Base-by-base conservation (phyloP, 2,329 filamentous ascomycete genomes). In the Xylaria sp. region DNA sequence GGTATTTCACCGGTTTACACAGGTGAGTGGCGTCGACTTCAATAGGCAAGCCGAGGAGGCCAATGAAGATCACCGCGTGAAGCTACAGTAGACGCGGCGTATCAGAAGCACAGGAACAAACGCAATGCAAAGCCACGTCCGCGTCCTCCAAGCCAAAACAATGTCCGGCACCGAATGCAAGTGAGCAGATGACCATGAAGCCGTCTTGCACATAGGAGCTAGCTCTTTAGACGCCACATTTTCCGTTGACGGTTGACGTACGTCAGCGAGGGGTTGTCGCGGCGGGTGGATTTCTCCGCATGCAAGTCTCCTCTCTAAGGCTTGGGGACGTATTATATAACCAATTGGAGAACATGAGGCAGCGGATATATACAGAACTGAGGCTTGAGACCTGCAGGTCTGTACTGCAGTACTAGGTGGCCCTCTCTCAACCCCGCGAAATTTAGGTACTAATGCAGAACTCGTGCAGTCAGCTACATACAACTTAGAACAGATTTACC, bases 91-190 rank as follows among this genome's bases (percentile, higher is more conserved):
- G 54, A 31, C 18, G 18, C 25, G 12, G 18, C 39, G 43, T 65
- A 64, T 31, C 28, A 28, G 5, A 23, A 18, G 23, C 20, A 56
- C 43, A 63, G 41, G 15, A 59, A 33, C 10, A n/a, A 23, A 46
- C 10, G 65, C 65, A 64, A 67, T 64, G 61, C 61, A 59, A 43
- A 60, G 65, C 60, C 61, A 67, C 60, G 60, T 65, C 54, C 39
- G 15, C 33, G 18, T 31, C 49, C 49, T 5, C 43, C 33, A 39
- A 51, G 3, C n/a, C 46, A 36, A 49, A 3, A 49, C 18, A 13
- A 23, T n/a, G 28, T 31, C 23, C 15, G 58, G 41, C 56, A 33
- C n/a, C 31, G 51, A 20, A 65, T 62, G 62, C 58, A 59, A 54
- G 58, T 57, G 58, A 52, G 25, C 57, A 36, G 43, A 43, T 68